A percentile compares a stretch with the other conserved stretches of the same genome.
phyloP scores from a whole-genome alignment of 768 basidiomycete species.

The Rhodotorula babjevae region DNA sequence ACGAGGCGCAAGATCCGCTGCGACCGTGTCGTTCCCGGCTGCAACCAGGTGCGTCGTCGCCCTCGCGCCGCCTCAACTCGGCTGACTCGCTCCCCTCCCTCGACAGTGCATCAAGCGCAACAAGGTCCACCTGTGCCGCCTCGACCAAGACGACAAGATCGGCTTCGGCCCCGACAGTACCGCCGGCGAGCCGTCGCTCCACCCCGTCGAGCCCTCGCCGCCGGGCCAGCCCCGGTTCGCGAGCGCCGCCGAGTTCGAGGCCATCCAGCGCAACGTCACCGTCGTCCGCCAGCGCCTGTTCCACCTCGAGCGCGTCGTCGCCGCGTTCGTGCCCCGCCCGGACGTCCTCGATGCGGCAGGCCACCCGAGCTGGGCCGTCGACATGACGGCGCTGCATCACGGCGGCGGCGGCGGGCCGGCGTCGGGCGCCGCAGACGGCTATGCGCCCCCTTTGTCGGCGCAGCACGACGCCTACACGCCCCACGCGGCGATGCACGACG shows the following conservation, averaged over 20 bases:
- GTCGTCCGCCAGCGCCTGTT: conserved; percentile 24
- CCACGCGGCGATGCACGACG: no score
- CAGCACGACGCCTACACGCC: no score
- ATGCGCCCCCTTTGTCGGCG: no score
- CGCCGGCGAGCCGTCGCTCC: no score
- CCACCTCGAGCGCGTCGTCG: conserved; percentile 29
- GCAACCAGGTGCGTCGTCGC: conserved; percentile 7
- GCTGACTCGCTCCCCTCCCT: background rate
- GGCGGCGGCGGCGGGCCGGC: no score
- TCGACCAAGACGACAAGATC: conserved; percentile 24
- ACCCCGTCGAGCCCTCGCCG: background rate
- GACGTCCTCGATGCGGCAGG: conserved; percentile 16
- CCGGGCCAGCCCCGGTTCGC: conserved; percentile 2
- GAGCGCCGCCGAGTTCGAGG: conserved; percentile 15
- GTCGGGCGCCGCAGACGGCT: no score
- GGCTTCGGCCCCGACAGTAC: background rate
- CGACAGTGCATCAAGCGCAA: conserved; percentile 28
- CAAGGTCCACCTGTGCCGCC: conserved; percentile 22
- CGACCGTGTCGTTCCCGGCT: conserved; percentile 28
- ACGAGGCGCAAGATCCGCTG: conserved; percentile 34
- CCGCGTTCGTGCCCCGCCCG: conserved; percentile 10
- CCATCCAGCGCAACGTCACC: conserved; percentile 16
- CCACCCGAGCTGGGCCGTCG: conserved; percentile 4
- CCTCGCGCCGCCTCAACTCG: background rate
- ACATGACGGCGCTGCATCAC: conserved; percentile 1